Evolutionary conservation across 352 stramenopile genomes (phyloP), one percentile per base, ranked within the genome.

Genomic region (Phytopythium montanum): DNA sequence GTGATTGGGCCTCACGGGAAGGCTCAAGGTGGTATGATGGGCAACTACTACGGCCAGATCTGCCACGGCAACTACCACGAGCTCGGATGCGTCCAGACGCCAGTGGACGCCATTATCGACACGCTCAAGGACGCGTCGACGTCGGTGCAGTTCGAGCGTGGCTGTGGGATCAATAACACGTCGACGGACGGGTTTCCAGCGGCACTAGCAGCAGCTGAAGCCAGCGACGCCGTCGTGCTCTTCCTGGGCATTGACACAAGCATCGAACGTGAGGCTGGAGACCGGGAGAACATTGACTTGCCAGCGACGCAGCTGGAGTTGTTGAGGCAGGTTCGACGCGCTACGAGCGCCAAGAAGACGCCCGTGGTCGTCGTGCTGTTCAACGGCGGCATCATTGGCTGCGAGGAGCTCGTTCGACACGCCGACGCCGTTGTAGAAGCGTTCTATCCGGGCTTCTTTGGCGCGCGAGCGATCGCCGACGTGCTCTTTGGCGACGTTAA

Each of bases 41-140:
- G 86, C 13, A 96, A 92, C 59, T 98, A 96, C 74, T 76, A 85
- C 33, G 88, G 76, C 23, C 87, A 91, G 64, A 87, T 97, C 52
- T 93, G 84, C 39, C 81, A 92, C 44, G 81, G 81, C 2, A 78
- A 87, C 57, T 90, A 90, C 52, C 42, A 68, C 7, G 78, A 91
- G 39, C 62, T 92, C 2, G 70, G 66, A 10, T 93, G 84, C 42
- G 76, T 93, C 10, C 61, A 86, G 60, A 91, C 77, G 18, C 81
- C 90, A 10, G 69, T 90, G 21, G 79, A 92, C 52, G 86, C 81
- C 14, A 85, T 94, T 59, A 36, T 53, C 19, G 44, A 50, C n/a
- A 62, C 65, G 2, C 78, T 83, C 31, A 75, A 81, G 8, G 70
- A 63, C 26, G 66, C 85, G 77, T n/a, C 75, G 53, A 2, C 19